phyloP scores from a whole-genome alignment of 2,329 filamentous ascomycete species.

The Neofusicoccum parvum region DNA sequence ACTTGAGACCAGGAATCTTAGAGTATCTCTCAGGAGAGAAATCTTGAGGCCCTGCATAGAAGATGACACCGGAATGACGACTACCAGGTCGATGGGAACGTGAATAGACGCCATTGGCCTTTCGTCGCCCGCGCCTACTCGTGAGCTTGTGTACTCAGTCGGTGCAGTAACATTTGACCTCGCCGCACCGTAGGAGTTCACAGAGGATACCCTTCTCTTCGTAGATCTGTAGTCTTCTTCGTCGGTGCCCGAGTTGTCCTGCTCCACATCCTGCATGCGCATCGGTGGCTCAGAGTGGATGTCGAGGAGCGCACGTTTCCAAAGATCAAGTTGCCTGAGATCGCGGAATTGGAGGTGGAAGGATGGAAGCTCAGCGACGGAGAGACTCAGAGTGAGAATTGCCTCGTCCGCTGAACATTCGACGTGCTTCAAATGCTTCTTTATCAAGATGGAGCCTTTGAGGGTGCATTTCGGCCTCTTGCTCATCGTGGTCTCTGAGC shows the following conservation, averaged over 20 bases:
- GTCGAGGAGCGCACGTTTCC: slow-evolving; percentile 85
- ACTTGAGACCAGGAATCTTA: slow-evolving; percentile 87
- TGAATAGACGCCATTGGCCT: slow-evolving; percentile 64
- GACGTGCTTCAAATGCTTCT: slow-evolving; percentile 93
- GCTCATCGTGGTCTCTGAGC: slow-evolving; percentile 45
- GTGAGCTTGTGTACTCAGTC: slow-evolving; percentile 51
- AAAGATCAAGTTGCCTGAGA: slow-evolving; percentile 80
- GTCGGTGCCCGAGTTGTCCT: slow-evolving; percentile 78
- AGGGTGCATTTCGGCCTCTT: slow-evolving; percentile 80
- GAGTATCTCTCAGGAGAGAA: slow-evolving; percentile 84
- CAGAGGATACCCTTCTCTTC: slow-evolving; percentile 75
- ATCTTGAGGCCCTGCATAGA: slow-evolving; percentile 99
- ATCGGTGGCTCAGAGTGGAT: slow-evolving; percentile 66
- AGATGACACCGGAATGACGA: slow-evolving; percentile 94
- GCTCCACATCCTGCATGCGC: slow-evolving; percentile 73
- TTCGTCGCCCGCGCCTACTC: slow-evolving; percentile 45
- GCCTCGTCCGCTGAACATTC: slow-evolving; percentile 74
- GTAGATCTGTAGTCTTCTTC: slow-evolving; percentile 77
- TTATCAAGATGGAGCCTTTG: slow-evolving; percentile 97
- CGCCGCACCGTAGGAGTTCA: slow-evolving; percentile 79
- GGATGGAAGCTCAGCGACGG: slow-evolving; percentile 86
- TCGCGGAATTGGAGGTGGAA: slow-evolving; percentile 92
- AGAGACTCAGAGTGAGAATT: slow-evolving; percentile 84
- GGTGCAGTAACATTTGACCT: slow-evolving; percentile 79
- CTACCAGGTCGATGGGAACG: slow-evolving; percentile 91